phyloP scores from a whole-genome alignment of 768 basidiomycete species.

The Phaeotremella skinneri region DNA sequence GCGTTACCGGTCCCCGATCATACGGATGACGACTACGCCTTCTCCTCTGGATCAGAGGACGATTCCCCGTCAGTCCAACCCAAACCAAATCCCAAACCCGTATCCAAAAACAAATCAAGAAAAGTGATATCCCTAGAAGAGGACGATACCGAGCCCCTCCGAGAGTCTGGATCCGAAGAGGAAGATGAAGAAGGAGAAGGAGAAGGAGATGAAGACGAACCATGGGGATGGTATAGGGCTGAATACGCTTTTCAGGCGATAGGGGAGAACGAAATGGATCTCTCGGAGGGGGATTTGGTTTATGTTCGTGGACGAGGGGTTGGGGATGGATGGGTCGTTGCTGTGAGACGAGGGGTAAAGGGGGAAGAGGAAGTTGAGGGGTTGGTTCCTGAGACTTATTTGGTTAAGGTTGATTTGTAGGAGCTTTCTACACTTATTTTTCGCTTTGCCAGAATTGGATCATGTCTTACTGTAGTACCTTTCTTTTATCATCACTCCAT shows the following conservation, averaged over 20 bases:
- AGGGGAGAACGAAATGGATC: constrained; percentile 35
- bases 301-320: constrained; percentile 40
- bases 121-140: neutral
- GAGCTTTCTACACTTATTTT: neutral
- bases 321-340: constrained; percentile 46
- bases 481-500: no score
- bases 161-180: neutral
- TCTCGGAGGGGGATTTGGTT: constrained; percentile 41
- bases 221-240: constrained; percentile 34
- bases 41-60: constrained; percentile 17
- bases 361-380: constrained; percentile 21
- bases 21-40: constrained; percentile 21
- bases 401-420: constrained; percentile 20
- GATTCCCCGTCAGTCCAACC: neutral
- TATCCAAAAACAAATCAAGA: constrained; percentile 3
- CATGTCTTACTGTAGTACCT: neutral
- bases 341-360: constrained; percentile 12
- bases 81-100: constrained; percentile 3
- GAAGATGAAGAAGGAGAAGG: constrained; percentile 8
- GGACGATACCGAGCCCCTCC: neutral
- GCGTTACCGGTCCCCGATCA: constrained; percentile 6
- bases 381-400: constrained; percentile 31
- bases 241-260: constrained; percentile 38
- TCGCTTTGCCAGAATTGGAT: neutral
- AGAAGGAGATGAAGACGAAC: constrained; percentile 18